These are phyloP conservation scores for Naganishia antarctica DNA, from an alignment of 768 basidiomycete genomes.

Conservation along the genomic window DNA sequence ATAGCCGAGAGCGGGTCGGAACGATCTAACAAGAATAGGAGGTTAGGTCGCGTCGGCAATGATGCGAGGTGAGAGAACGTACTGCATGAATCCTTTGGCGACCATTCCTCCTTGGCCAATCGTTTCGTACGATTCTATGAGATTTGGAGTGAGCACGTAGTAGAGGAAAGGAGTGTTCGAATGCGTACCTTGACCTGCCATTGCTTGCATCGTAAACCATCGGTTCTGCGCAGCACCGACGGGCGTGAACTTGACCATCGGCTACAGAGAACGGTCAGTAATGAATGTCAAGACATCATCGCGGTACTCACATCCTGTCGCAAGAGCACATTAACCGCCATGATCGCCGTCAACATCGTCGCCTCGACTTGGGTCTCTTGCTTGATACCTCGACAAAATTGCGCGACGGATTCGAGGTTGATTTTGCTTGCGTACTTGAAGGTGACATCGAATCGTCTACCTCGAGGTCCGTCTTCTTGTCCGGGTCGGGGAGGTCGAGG, in stretches of 20 bases:
- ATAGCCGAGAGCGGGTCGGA: constrained; percentile 42
- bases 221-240: constrained; percentile 43
- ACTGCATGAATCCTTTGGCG: constrained; percentile 48
- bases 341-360: constrained; percentile 38
- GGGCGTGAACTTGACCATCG: constrained; percentile 22
- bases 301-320: constrained; percentile 20
- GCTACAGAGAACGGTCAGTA: not conserved
- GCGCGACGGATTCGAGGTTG: constrained; percentile 39
- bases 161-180: no score
- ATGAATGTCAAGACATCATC: no score
- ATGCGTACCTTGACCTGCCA: constrained; percentile 25
- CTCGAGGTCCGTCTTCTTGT: constrained; percentile 25
- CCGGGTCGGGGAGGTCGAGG: constrained; percentile 33
- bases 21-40: constrained; percentile 33
- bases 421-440: constrained; percentile 43
- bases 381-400: constrained; percentile 38
- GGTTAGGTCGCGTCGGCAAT: not conserved
- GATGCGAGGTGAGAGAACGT: constrained; percentile 15
- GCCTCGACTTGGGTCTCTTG: constrained; percentile 40
- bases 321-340: constrained; percentile 48
- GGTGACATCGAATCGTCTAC: constrained; percentile 38
- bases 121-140: not conserved
- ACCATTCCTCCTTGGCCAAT: constrained; percentile 47
- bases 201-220: constrained; percentile 43
- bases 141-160: not conserved